These are phyloP conservation scores for Orbilia javanica DNA, from an alignment of 2,329 filamentous ascomycete genomes.

Conservation along the genomic window DNA sequence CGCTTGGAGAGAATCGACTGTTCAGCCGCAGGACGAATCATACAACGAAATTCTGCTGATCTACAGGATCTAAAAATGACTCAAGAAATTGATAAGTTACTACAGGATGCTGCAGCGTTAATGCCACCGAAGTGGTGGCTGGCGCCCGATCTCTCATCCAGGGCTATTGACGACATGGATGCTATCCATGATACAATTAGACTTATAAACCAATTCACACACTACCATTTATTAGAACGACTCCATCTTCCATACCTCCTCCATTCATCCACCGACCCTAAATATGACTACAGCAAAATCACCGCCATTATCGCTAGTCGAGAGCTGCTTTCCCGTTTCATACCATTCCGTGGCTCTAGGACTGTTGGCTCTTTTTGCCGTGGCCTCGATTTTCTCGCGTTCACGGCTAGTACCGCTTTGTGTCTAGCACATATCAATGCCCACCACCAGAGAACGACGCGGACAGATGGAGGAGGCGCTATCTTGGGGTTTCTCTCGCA, in stretches of 20 bases:
- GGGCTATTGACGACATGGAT: slow-evolving; percentile 56
- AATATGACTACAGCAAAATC: slow-evolving; percentile 69
- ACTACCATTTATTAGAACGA: slow-evolving; percentile 69
- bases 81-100: slow-evolving; percentile 67
- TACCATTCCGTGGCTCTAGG: slow-evolving; percentile 67
- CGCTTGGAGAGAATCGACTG: slow-evolving; percentile 68
- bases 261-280: slow-evolving; percentile 63
- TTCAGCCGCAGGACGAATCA: slow-evolving; percentile 67
- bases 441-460: slow-evolving; percentile 58
- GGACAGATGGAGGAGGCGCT: slow-evolving; percentile 16
- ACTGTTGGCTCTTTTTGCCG: slow-evolving; percentile 66
- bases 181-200: slow-evolving; percentile 64
- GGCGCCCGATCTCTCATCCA: slow-evolving; percentile 49
- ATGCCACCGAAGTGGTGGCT: slow-evolving; percentile 70
- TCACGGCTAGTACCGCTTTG: slow-evolving; percentile 65
- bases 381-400: slow-evolving; percentile 70
- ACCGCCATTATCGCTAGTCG: slow-evolving; percentile 70
- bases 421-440: slow-evolving; percentile 69
- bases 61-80: slow-evolving; percentile 66
- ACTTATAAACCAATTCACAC: slow-evolving; percentile 69
- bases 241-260: slow-evolving; percentile 72
- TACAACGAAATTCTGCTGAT: slow-evolving; percentile 67
- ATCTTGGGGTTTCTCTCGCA: slow-evolving; percentile 65
- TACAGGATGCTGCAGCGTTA: slow-evolving; percentile 66
- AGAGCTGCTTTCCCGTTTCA: slow-evolving; percentile 69